phyloP scores from a whole-genome alignment of 2,329 filamentous ascomycete genomes.

The Aspergillus pseudoviridinutans region DNA sequence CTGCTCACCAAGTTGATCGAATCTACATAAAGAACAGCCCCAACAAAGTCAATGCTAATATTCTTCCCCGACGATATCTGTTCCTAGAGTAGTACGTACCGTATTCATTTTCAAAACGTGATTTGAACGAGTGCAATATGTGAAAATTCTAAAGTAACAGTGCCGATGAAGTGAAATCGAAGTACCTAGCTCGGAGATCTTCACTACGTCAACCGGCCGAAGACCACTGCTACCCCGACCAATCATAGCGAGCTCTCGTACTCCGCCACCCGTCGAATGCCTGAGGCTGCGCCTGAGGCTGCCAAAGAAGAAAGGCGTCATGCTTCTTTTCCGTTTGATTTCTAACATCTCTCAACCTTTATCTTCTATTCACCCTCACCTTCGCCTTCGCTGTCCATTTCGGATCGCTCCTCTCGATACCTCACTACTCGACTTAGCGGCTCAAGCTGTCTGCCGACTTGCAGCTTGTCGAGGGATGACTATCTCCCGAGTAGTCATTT shows the following conservation, averaged over 20 bases:
- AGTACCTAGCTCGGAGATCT: background rate
- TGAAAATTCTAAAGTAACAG: background rate
- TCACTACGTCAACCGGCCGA: conserved; percentile 18
- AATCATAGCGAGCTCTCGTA: background rate
- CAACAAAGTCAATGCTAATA: background rate
- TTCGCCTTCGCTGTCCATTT: conserved; percentile 1
- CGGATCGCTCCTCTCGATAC: background rate
- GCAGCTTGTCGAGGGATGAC: conserved; percentile 9
- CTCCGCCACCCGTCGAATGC: conserved; percentile 10
- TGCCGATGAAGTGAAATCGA: conserved; percentile 4
- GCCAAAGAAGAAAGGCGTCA: conserved; percentile 3
- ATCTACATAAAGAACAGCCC: conserved; percentile 37
- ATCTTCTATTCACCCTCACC: background rate
- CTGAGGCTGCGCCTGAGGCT: conserved; percentile 30
- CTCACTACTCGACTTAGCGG: background rate
- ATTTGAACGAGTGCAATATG: background rate
- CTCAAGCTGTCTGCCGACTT: background rate
- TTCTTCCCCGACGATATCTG: background rate
- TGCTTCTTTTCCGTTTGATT: background rate
- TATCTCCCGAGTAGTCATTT: conserved; percentile 3
- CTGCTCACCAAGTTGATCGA: conserved; percentile 55
- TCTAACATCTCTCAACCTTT: background rate
- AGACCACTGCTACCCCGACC: conserved; percentile 4
- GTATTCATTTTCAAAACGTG: conserved; percentile 47
- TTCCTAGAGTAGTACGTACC: conserved; percentile 31